Percentiles rank a stretch among this genome's conserved stretches.
Conservation (phyloP, 2,329 filamentous ascomycete genomes). For the Aspergillus nomiae region DNA sequence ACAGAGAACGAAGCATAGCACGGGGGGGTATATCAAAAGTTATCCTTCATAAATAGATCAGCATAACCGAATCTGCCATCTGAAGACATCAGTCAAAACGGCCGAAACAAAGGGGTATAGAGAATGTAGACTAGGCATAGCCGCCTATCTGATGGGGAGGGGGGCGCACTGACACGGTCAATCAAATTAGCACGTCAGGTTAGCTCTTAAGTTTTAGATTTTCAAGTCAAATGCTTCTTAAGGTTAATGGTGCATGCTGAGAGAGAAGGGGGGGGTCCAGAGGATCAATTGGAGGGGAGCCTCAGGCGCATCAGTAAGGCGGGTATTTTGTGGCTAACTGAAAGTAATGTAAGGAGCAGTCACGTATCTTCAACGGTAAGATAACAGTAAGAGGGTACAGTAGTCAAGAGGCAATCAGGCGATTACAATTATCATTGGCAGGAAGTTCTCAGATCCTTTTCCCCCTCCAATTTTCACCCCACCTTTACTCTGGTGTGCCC, state of each 20-base stretch:
- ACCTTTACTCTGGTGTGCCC: not conserved
- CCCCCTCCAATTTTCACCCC: not conserved
- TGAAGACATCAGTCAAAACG: not conserved
- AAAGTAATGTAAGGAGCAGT: constrained; percentile 1
- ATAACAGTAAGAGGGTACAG: not conserved
- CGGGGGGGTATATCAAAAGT: not conserved
- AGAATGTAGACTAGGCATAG: not conserved
- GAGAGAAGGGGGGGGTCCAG: not conserved
- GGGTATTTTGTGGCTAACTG: not conserved
- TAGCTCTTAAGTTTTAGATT: not conserved
- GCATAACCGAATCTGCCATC: not conserved
- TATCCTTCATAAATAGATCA: not conserved
- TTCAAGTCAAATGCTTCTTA: constrained; percentile 1
- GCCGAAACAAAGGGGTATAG: not conserved
- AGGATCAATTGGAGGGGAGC: not conserved
- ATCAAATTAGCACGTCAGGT: not conserved
- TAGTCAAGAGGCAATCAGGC: not conserved
- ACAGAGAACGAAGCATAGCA: not conserved
- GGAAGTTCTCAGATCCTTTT: not conserved
- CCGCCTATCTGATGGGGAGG: not conserved
- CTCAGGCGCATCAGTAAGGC: not conserved
- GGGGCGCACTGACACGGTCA: not conserved
- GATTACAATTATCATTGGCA: not conserved
- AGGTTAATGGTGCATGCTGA: not conserved
- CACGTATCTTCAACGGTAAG: not conserved